Evolutionary conservation across 1,284 basidiomycete species (phyloP).

Genomic region (Cryptococcus amylolentus): DNA sequence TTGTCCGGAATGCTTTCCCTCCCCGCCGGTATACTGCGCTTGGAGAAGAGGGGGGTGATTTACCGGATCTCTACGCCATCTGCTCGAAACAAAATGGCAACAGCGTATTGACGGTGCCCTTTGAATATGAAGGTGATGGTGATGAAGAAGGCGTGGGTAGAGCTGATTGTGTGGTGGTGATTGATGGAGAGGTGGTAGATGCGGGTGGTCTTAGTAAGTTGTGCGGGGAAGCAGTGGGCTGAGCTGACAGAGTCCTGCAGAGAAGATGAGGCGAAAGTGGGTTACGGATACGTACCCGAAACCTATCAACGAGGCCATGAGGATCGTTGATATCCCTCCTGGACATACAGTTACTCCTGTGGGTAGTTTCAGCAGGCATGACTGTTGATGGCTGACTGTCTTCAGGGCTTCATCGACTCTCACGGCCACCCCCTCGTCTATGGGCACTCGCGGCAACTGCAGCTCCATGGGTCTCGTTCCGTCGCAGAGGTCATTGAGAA

Average conservation of each 20-base stretch:
- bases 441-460: constrained; percentile 58
- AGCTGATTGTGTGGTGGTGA: constrained; percentile 68
- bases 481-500: constrained; percentile 59
- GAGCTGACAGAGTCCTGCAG: constrained; percentile 1
- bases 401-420: constrained; percentile 57
- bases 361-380: background rate
- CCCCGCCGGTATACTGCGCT: background rate
- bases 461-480: constrained; percentile 61
- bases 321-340: constrained; percentile 35
- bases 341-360: constrained; percentile 44
- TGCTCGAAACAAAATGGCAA: constrained; percentile 31
- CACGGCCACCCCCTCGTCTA: constrained; percentile 53
- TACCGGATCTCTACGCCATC: constrained; percentile 34
- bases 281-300: background rate
- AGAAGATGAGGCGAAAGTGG: constrained; percentile 19
- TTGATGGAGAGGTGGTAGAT: constrained; percentile 57
- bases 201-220: constrained; percentile 58
- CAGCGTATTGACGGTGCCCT: constrained; percentile 34
- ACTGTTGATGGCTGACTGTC: background rate
- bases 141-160: constrained; percentile 57
- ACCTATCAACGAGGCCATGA: constrained; percentile 29
- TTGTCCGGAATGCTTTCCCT: background rate
- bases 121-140: constrained; percentile 56
- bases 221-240: background rate
- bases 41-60: constrained; percentile 1